Evolutionary conservation across 352 stramenopile genomes (phyloP).

Genomic region (Elongisporangium undulatum): DNA sequence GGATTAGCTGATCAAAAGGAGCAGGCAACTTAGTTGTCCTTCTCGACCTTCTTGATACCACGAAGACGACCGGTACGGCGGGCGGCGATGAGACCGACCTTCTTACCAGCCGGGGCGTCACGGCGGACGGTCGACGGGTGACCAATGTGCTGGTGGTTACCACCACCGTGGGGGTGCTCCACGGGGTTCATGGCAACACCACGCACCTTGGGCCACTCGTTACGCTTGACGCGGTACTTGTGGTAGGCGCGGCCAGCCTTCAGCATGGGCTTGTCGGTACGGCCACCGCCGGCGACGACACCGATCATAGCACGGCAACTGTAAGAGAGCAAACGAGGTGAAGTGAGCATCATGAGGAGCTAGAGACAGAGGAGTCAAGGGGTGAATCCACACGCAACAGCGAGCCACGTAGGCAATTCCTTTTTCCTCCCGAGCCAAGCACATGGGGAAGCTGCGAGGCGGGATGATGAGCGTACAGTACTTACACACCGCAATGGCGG

Average conservation of each 20-base stretch:
- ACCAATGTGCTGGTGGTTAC: conserved; percentile 99
- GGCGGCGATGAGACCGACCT: conserved; percentile 98
- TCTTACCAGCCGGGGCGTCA: conserved; percentile 95
- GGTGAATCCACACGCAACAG: background rate
- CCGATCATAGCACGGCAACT: conserved; percentile 95
- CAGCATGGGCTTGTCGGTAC: conserved; percentile 98
- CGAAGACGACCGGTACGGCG: conserved; percentile 96
- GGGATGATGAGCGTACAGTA: conserved; percentile 13
- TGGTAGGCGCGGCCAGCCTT: conserved; percentile 98
- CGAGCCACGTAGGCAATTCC: background rate
- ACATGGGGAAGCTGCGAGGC: background rate
- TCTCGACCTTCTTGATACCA: conserved; percentile 97
- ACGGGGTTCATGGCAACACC: conserved; percentile 99
- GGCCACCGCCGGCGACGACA: conserved; percentile 97
- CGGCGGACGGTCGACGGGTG: conserved; percentile 96
- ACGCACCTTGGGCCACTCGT: conserved; percentile 98
- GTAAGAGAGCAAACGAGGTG: conserved; percentile 22
- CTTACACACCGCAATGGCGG: conserved; percentile 25
- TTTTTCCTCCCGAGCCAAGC: background rate
- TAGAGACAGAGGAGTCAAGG: background rate
- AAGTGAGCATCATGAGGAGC: conserved; percentile 2
- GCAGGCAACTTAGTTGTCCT: conserved; percentile 69
- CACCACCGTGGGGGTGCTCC: conserved; percentile 99
- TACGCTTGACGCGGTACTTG: conserved; percentile 99
- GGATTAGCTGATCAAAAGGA: conserved; percentile 3